Evolutionary conservation across 2,329 filamentous ascomycete species (phyloP), one percentile per base, ranked within the genome.

Genomic region (Diplodia corticola): DNA sequence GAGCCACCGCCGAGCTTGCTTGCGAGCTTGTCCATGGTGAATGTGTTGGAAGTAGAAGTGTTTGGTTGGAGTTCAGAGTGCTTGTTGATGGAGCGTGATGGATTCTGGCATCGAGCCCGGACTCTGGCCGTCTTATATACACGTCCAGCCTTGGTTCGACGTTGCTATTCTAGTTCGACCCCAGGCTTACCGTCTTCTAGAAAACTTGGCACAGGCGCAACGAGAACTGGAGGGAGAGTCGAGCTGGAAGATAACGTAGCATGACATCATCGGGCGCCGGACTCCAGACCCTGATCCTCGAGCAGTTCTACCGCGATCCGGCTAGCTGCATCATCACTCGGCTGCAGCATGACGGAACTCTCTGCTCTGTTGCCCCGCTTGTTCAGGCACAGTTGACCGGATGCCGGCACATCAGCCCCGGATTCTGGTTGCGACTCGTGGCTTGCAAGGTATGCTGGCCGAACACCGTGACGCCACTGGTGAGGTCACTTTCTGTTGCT

Each of bases 21-120:
- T 22, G 49, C 46, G 50, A 64, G 15, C n/a, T 53, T 55, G 50
- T 64, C 63, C 63, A 64, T 64, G 37, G 48, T 64, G 50, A 24
- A 55, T n/a, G 35, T 15, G 20, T 44, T 61, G 63, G 17, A 13
- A 24, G n/a, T n/a, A n/a, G 15, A 6, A 13, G 20, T 26, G 9
- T 30, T 51, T 24, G n/a, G 7, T 4, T 40, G 33, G n/a, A 54
- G n/a, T n/a, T n/a, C n/a, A 33, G 5, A 10, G 37, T 48, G 35
- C n/a, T 40, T 10, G 17, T 48, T 44, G 26, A 10, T 28, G 9
- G 48, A 30, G 61, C 6, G 26, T 55, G 37, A 22, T 48, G 26
- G 6, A 12, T 30, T 5, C 10, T 33, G 22, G n/a, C n/a, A n/a
- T 46, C 3, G 13, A 24, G 9, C 2, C 2, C 17, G 26, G 40